phyloP scores from a whole-genome alignment of 1,139 yeast species.

The Lodderomyces jiufengensis region DNA sequence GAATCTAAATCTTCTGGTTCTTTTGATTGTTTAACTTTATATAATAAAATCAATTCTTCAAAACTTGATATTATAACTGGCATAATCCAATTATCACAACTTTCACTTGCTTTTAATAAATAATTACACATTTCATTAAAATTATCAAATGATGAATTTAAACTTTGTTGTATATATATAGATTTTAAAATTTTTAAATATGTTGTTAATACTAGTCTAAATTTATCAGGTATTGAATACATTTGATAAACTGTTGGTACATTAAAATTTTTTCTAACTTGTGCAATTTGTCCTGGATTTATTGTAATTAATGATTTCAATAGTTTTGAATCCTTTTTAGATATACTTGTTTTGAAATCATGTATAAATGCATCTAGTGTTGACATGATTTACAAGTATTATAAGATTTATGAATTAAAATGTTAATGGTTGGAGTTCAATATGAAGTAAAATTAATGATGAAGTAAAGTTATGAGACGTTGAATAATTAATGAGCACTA shows the following conservation, averaged over 20 bases:
- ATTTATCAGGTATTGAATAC: slow-evolving; percentile 34
- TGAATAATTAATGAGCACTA: no score
- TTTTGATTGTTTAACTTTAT: slow-evolving; percentile 33
- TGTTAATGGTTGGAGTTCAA: no score
- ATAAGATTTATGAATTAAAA: no score
- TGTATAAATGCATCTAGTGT: no score
- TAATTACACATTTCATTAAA: slow-evolving; percentile 42
- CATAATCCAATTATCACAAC: slow-evolving; percentile 65
- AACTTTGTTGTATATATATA: slow-evolving; percentile 33
- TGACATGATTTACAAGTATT: no score
- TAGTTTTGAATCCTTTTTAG: slow-evolving; percentile 17
- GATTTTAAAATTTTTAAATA: slow-evolving; percentile 40
- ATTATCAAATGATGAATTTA: slow-evolving; percentile 36
- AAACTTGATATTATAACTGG: slow-evolving; percentile 54
- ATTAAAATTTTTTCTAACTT: slow-evolving; percentile 24
- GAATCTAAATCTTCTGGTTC: slow-evolving; percentile 26
- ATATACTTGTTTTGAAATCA: no score
- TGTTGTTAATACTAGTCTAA: slow-evolving; percentile 30
- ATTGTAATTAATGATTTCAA: slow-evolving; percentile 30
- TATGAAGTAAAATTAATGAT: no score
- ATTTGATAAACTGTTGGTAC: slow-evolving; percentile 42
- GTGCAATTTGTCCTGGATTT: slow-evolving; percentile 28
- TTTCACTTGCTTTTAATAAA: slow-evolving; percentile 60
- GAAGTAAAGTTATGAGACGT: no score
- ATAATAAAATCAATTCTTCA: slow-evolving; percentile 51